Percentiles rank a stretch among this genome's conserved stretches.
Evolutionary conservation across 1,284 basidiomycete genomes (phyloP).

Genomic region (Irpex rosettiformis): DNA sequence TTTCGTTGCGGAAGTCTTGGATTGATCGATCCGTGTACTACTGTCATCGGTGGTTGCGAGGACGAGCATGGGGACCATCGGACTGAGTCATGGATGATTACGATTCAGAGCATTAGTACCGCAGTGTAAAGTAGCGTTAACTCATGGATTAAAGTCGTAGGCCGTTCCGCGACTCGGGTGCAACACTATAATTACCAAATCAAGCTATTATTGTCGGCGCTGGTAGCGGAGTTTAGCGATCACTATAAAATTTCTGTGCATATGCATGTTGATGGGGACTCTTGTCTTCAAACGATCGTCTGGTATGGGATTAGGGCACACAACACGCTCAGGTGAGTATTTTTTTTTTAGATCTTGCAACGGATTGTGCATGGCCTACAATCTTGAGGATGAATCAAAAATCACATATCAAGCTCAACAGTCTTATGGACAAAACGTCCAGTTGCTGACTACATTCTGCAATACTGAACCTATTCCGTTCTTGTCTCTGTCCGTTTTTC

Average conservation of each 20-base stretch:
- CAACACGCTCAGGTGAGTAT: not conserved
- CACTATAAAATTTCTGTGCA: not conserved
- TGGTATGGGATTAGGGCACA: not conserved
- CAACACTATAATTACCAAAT: not conserved
- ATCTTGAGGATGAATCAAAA: conserved; percentile 21
- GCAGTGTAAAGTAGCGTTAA: too few relatives aligned
- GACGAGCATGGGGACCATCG: too few relatives aligned
- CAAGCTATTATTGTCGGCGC: not conserved
- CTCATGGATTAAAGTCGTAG: too few relatives aligned
- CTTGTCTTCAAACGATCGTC: too few relatives aligned
- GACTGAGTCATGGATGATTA: too few relatives aligned
- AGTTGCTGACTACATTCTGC: conserved; percentile 29
- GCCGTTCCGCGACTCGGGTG: too few relatives aligned
- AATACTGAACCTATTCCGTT: conserved; percentile 24
- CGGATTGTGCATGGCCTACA: not conserved
- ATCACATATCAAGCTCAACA: conserved; percentile 32
- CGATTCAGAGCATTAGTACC: too few relatives aligned
- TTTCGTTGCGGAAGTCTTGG: too few relatives aligned
- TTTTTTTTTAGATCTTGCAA: not conserved
- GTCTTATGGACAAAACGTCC: conserved; percentile 26
- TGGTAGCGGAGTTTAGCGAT: not conserved
- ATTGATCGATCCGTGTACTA: too few relatives aligned
- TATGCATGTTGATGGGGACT: too few relatives aligned
- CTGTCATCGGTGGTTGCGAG: too few relatives aligned
- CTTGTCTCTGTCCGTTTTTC: not conserved